Conservation (phyloP, 495 filamentous ascomycete genomes). For the Barbatosphaeria neglecta region DNA sequence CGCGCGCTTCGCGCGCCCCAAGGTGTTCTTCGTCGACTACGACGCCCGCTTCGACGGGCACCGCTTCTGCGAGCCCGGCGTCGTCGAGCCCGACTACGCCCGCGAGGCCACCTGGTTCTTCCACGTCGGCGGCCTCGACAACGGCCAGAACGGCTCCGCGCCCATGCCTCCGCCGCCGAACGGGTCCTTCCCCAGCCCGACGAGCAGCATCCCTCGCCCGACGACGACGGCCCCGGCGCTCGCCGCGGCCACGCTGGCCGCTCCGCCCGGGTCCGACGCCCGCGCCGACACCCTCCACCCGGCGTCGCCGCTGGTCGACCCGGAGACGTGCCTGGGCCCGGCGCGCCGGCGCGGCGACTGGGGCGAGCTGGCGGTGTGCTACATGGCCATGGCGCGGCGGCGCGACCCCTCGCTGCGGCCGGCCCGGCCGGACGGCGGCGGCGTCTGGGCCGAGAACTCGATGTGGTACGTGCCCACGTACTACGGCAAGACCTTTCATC, state of each 20-base stretch:
- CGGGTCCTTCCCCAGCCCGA: neutral
- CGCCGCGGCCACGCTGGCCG: too few species aligned
- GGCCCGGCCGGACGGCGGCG: slow-evolving; percentile 8
- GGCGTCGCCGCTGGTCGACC: slow-evolving; percentile 17
- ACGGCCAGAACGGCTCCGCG: slow-evolving; percentile 8
- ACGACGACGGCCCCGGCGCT: too few species aligned
- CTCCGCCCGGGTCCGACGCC: neutral
- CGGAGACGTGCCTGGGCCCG: slow-evolving; percentile 14
- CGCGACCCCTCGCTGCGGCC: slow-evolving; percentile 15
- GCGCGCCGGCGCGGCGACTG: slow-evolving; percentile 21
- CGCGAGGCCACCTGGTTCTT: slow-evolving; percentile 37
- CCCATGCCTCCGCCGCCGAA: too few species aligned
- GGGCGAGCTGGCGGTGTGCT: slow-evolving; percentile 26
- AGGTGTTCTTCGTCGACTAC: slow-evolving; percentile 32
- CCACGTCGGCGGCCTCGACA: slow-evolving; percentile 28
- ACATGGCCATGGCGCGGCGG: slow-evolving; percentile 25
- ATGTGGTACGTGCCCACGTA: slow-evolving; percentile 35
- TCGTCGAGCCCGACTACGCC: slow-evolving; percentile 28
- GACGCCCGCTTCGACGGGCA: slow-evolving; percentile 30
- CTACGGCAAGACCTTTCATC: slow-evolving; percentile 35
- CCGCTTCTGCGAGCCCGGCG: slow-evolving; percentile 34
- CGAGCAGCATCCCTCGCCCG: too few species aligned
- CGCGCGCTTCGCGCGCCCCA: slow-evolving; percentile 13
- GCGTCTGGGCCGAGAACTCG: slow-evolving; percentile 12
- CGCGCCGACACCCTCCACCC: slow-evolving; percentile 5